These are phyloP conservation scores for Wickerhamiella slavikovae DNA, from an alignment of 805 yeast species.

Conservation along the genomic window DNA sequence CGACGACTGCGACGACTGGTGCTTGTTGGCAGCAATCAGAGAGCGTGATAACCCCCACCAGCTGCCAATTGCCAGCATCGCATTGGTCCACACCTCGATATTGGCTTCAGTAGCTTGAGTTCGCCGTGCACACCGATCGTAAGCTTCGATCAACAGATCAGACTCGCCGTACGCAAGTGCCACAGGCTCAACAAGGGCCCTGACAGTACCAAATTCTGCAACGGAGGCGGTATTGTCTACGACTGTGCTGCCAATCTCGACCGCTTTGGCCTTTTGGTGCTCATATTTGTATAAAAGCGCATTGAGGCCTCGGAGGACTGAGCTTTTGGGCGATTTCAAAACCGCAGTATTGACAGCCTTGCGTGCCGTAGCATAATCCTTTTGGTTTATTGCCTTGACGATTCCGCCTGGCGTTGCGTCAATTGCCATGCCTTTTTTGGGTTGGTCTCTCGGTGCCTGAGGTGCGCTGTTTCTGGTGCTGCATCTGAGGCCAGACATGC, in stretches of 20 bases:
- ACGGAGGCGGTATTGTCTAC: background rate
- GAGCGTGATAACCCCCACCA: conserved; percentile 9
- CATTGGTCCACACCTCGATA: conserved; percentile 10
- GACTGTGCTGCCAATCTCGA: background rate
- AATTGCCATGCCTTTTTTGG: too few species aligned
- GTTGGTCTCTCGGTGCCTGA: too few species aligned
- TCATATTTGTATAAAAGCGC: background rate
- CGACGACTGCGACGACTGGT: conserved; percentile 8
- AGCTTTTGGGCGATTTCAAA: background rate
- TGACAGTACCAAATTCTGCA: background rate
- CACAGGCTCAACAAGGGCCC: conserved; percentile 17
- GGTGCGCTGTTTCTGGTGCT: too few species aligned
- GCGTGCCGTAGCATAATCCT: background rate
- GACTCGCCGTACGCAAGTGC: conserved; percentile 13
- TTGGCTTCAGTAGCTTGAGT: conserved; percentile 8
- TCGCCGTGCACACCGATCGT: conserved; percentile 9
- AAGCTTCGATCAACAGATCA: conserved; percentile 12
- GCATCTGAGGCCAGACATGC: too few species aligned
- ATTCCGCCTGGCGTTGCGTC: too few species aligned
- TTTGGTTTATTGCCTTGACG: background rate
- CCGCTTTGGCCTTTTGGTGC: background rate
- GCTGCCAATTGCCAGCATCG: conserved; percentile 7
- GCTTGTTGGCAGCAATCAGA: conserved; percentile 10
- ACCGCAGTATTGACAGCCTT: background rate
- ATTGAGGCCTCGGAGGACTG: background rate